Evolutionary conservation across 306 rosid genomes (phyloP), one percentile per base, ranked within the genome.

Genomic region (Benincasa hispida): DNA sequence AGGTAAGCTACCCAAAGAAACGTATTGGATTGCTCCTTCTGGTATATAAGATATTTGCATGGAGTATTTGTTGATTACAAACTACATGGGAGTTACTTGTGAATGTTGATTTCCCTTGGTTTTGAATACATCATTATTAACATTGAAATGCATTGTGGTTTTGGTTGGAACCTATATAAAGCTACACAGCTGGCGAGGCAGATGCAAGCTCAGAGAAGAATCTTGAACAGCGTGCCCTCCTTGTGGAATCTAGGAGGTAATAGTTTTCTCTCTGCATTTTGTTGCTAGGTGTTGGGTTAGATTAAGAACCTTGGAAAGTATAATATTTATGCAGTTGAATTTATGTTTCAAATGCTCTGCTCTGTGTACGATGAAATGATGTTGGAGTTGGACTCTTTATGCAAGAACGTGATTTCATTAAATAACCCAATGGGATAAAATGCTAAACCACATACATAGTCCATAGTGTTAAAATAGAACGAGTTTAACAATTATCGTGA

Each of bases 241-340:
- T 93, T 74, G 86, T 86, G 81, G 91, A 91, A 75, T 88, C 98
- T 24, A 93, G 88, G 86, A 90, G 97, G 98, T 91, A 78, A 79
- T 75, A 79, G 83, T 24, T 79, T 45, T 2, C 15, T 5, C 79
- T 35, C 12, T 11, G 56, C 59, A 60, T 28, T 60, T 45, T 17
- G 56, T 17, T 72, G 60, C 76, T 28, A 10, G 27, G 60, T 50
- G 4, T 72, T 27, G 45, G 41, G 60, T 28, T 5, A 72, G 42
- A 12, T 18, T 63, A 10, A 19, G 69, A 32, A 30, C 42, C 32
- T 48, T 18, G 14, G 51, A 21, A 21, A 35, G 53, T 42, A 48
- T 24, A 27, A 72, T 47, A 42, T 27, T 48, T 72, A 72, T 72
- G 76, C 76, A 27, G 45, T 50, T 47, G 37, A 28, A 47, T 72